A percentile compares a stretch with the other conserved stretches of the same genome.
Conservation (phyloP, 139 green algal genomes). For the Coelastrella sp. region DNA sequence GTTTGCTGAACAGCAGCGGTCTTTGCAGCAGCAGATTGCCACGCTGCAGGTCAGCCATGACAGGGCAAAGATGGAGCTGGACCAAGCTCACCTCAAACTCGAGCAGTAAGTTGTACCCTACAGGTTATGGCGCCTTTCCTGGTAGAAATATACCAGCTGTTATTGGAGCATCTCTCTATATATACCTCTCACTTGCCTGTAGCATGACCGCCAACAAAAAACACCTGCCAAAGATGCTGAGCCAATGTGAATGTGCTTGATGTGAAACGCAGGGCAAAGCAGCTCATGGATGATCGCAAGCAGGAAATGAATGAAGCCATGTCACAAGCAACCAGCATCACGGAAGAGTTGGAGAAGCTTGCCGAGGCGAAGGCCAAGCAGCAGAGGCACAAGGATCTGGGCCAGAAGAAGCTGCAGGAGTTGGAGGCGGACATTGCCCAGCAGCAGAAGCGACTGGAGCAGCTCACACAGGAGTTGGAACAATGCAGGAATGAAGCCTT, state of each 20-base stretch:
- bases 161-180: too few relatives aligned
- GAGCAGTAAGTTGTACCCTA: conserved; percentile 42
- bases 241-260: background rate
- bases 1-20: conserved; percentile 3
- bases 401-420: background rate
- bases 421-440: background rate
- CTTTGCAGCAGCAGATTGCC: background rate
- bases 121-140: too few relatives aligned
- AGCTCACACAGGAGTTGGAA: background rate
- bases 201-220: too few relatives aligned
- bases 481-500: background rate
- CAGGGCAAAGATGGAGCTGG: background rate
- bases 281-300: background rate
- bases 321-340: background rate
- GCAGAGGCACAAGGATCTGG: background rate
- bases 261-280: background rate
- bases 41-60: background rate
- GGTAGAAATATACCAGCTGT: too few relatives aligned
- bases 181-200: too few relatives aligned
- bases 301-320: background rate
- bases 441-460: background rate
- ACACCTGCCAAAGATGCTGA: too few relatives aligned
- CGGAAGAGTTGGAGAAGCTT: background rate
- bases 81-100: background rate
- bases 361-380: background rate